Conservation (phyloP, 2,329 filamentous ascomycete species). For the Penicillium sumatraense region DNA sequence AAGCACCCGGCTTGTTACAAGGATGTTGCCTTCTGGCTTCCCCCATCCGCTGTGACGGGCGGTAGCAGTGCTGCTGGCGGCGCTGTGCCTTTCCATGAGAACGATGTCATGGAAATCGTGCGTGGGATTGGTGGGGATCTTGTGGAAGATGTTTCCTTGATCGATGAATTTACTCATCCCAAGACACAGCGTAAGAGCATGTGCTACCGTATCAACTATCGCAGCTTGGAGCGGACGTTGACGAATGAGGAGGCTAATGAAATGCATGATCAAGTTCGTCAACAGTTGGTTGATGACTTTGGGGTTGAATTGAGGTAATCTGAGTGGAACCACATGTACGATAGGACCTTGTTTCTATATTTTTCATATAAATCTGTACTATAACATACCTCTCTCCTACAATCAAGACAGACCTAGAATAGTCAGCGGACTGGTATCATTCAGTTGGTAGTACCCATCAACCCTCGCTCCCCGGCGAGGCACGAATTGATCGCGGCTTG, state of each 20-base stretch:
- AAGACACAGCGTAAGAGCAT: constrained; percentile 81
- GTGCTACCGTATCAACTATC: constrained; percentile 93
- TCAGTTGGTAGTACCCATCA: too few species aligned
- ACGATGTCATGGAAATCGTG: constrained; percentile 96
- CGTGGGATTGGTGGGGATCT: constrained; percentile 79
- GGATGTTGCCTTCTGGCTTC: constrained; percentile 93
- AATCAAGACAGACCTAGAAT: too few species aligned
- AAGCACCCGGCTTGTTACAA: constrained; percentile 88
- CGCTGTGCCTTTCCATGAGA: constrained; percentile 74
- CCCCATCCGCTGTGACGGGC: constrained; percentile 43
- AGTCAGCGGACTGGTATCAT: too few species aligned
- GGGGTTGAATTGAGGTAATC: constrained; percentile 76
- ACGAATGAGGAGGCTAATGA: constrained; percentile 80
- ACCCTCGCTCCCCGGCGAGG: too few species aligned
- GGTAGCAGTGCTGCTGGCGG: constrained; percentile 44
- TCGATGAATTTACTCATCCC: constrained; percentile 88
- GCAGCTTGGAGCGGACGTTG: constrained; percentile 87
- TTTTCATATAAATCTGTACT: constrained; percentile 6
- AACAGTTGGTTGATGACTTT: constrained; percentile 69
- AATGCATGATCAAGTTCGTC: constrained; percentile 71
- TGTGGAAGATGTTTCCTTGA: constrained; percentile 83
- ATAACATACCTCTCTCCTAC: background rate
- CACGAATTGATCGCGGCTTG: too few species aligned
- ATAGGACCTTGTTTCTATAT: constrained; percentile 12
- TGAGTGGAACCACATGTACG: constrained; percentile 18